phyloP scores from a whole-genome alignment of 495 filamentous ascomycete genomes.

The Tuber borchii region DNA sequence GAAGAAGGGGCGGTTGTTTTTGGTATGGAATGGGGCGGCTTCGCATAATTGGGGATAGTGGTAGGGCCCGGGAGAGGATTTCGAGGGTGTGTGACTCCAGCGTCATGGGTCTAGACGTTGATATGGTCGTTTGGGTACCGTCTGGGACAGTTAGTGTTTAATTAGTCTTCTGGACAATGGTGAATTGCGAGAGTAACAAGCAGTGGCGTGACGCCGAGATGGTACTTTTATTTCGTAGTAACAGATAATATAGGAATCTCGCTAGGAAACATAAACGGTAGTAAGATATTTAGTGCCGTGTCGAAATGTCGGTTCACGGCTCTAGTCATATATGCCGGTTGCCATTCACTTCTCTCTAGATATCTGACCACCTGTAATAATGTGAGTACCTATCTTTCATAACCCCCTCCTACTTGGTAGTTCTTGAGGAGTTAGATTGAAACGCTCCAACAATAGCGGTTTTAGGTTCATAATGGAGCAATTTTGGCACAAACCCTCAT shows the following conservation, averaged over 20 bases:
- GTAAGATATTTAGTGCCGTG: neutral
- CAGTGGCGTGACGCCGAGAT: neutral
- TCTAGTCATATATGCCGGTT: neutral
- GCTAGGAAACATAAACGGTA: neutral
- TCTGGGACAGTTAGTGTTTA: neutral
- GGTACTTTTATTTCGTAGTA: neutral
- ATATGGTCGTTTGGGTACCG: neutral
- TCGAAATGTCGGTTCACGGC: neutral
- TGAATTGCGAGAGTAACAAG: neutral
- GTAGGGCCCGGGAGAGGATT: neutral
- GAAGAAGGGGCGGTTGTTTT: neutral
- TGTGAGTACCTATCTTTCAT: neutral
- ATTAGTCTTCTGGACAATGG: neutral
- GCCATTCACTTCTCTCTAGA: neutral
- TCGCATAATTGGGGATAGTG: neutral
- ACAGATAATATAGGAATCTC: neutral
- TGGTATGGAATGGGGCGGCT: neutral
- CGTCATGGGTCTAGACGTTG: neutral
- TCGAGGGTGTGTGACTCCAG: neutral
- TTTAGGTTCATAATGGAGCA: neutral
- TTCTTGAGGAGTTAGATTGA: neutral
- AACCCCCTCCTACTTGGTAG: neutral
- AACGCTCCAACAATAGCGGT: neutral
- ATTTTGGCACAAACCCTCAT: neutral
- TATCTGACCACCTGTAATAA: neutral